A percentile compares a stretch with the other conserved stretches of the same genome.
Conservation (phyloP, 73 alveolate species). For the Tetrahymena elliotti region DNA sequence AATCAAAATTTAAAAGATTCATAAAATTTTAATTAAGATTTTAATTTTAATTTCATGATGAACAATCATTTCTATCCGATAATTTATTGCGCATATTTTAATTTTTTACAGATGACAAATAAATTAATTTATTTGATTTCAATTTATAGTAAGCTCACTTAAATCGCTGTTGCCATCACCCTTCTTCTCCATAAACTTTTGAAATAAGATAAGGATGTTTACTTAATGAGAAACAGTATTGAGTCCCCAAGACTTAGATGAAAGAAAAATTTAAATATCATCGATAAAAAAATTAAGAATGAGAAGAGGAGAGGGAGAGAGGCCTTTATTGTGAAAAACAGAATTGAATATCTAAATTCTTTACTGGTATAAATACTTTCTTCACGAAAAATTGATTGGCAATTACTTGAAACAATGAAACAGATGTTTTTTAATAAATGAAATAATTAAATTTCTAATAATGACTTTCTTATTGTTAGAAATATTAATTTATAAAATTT, state of each 20-base stretch:
- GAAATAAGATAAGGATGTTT: not conserved
- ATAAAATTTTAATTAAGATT: not conserved
- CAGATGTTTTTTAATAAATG: not conserved
- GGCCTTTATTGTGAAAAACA: too few relatives aligned
- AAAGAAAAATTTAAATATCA: too few relatives aligned
- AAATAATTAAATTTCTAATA: not conserved
- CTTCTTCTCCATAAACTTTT: not conserved
- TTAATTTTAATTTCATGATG: not conserved
- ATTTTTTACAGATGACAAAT: not conserved
- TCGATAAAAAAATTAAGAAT: too few relatives aligned
- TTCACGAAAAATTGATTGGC: not conserved
- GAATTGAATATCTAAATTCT: not conserved
- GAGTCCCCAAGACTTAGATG: too few relatives aligned
- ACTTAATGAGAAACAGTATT: not conserved
- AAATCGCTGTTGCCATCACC: not conserved
- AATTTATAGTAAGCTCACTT: not conserved
- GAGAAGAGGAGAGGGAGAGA: too few relatives aligned
- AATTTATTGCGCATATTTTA: not conserved
- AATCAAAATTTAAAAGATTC: not conserved
- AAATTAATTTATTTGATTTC: not conserved
- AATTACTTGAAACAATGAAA: not conserved
- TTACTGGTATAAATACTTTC: not conserved
- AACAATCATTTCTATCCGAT: not conserved
- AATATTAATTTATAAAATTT: too few relatives aligned
- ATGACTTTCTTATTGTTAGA: not conserved